Percentiles rank a stretch among this genome's conserved stretches.
Evolutionary conservation across 1,139 yeast species (phyloP).

Genomic region (Protomyces inouyei): DNA sequence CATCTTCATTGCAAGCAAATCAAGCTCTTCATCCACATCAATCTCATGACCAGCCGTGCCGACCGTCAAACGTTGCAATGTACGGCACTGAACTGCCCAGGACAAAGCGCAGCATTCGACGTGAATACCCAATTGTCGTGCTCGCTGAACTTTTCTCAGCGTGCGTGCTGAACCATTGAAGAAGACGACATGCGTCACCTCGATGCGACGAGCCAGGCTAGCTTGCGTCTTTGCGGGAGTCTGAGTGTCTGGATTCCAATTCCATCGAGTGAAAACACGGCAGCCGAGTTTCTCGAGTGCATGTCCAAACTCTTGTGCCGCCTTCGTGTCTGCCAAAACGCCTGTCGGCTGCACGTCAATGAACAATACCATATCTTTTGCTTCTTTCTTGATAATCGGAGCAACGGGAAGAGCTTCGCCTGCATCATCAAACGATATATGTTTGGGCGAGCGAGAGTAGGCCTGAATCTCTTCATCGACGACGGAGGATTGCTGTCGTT

Average conservation of each 20-base stretch:
- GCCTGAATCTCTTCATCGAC: background rate
- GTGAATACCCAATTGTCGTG: constrained; percentile 6
- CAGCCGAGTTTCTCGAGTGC: background rate
- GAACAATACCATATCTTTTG: background rate
- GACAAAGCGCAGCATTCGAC: constrained; percentile 10
- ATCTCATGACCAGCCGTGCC: constrained; percentile 16
- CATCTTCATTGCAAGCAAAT: background rate
- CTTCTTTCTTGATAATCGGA: background rate
- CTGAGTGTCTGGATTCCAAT: constrained; percentile 25
- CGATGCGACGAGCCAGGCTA: background rate
- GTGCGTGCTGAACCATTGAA: constrained; percentile 17
- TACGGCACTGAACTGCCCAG: constrained; percentile 17
- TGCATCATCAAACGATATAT: background rate
- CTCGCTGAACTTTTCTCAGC: constrained; percentile 11
- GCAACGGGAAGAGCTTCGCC: background rate
- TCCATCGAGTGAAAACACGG: constrained; percentile 16
- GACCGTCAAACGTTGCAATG: constrained; percentile 3
- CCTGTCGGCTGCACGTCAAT: background rate
- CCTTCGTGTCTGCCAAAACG: background rate
- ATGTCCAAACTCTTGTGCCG: background rate
- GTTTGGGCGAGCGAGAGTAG: background rate
- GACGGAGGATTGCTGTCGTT: background rate
- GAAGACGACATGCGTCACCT: constrained; percentile 22
- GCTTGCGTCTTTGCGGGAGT: constrained; percentile 1
- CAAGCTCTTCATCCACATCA: constrained; percentile 15